A percentile compares a stretch with the other conserved stretches of the same genome.
Conservation (phyloP, 2,329 filamentous ascomycete genomes). For the Clarireedia hainanense region DNA sequence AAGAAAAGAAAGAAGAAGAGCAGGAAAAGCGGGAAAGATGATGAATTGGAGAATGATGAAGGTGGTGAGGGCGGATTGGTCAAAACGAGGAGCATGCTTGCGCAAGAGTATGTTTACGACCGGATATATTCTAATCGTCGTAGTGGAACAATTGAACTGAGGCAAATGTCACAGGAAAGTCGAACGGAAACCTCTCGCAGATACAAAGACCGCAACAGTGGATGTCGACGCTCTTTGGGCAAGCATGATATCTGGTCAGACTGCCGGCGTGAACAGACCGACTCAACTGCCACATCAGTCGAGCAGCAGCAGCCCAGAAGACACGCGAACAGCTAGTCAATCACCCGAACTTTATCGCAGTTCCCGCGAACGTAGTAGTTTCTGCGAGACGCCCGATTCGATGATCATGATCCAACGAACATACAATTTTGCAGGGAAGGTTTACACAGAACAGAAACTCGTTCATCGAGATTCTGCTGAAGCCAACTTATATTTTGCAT, state of each 20-base stretch:
- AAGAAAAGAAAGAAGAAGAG: slow-evolving; percentile 43
- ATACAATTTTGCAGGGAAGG: slow-evolving; percentile 67
- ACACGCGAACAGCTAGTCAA: background rate
- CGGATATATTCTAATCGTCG: background rate
- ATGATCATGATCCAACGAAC: slow-evolving; percentile 59
- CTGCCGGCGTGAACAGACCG: background rate
- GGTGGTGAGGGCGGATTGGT: slow-evolving; percentile 57
- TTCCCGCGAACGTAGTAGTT: slow-evolving; percentile 17
- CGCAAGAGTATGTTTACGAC: slow-evolving; percentile 45
- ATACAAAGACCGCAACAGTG: slow-evolving; percentile 43
- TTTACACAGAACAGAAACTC: slow-evolving; percentile 64
- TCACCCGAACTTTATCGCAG: slow-evolving; percentile 5
- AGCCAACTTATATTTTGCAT: slow-evolving; percentile 54
- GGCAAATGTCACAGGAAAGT: slow-evolving; percentile 11
- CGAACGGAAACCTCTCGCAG: slow-evolving; percentile 23
- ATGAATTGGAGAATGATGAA: slow-evolving; percentile 47
- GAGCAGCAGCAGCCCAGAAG: slow-evolving; percentile 2
- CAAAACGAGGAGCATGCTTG: slow-evolving; percentile 65
- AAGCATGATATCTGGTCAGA: slow-evolving; percentile 47
- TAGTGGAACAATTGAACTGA: slow-evolving; percentile 1
- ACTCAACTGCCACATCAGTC: background rate
- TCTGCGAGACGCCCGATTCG: slow-evolving; percentile 27
- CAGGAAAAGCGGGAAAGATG: slow-evolving; percentile 36
- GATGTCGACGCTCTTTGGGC: slow-evolving; percentile 67
- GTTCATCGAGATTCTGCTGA: slow-evolving; percentile 59